These are phyloP conservation scores for Backusella parvicylindrica DNA, from an alignment of 192 early-diverging fungal genomes.

Conservation along the genomic window DNA sequence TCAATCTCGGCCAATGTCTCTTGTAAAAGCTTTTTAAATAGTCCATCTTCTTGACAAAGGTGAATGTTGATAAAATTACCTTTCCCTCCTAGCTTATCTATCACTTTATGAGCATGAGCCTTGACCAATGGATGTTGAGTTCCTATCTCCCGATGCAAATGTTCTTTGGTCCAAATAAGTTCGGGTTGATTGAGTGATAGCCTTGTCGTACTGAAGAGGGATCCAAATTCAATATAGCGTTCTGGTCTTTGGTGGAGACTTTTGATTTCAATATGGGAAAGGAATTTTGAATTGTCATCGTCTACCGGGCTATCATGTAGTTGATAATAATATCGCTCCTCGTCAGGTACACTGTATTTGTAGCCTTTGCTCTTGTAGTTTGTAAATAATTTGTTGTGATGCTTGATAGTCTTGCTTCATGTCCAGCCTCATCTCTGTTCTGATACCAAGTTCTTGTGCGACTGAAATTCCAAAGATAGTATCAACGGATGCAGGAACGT, in stretches of 20 bases:
- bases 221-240: slow-evolving; percentile 38
- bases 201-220: slow-evolving; percentile 43
- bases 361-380: slow-evolving; percentile 21
- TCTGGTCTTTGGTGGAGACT: slow-evolving; percentile 33
- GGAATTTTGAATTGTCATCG: neutral
- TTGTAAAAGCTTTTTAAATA: slow-evolving; percentile 15
- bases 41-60: slow-evolving; percentile 26
- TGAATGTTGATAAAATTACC: slow-evolving; percentile 19
- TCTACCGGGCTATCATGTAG: slow-evolving; percentile 24
- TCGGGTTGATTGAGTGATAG: slow-evolving; percentile 27
- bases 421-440: slow-evolving; percentile 14
- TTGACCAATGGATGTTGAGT: slow-evolving; percentile 31
- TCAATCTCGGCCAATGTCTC: slow-evolving; percentile 18
- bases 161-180: slow-evolving; percentile 20
- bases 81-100: slow-evolving; percentile 33
- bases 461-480: slow-evolving; percentile 20
- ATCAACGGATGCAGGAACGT: slow-evolving; percentile 22
- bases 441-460: slow-evolving; percentile 11
- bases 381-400: slow-evolving; percentile 25
- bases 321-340: slow-evolving; percentile 36
- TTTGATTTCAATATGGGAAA: slow-evolving; percentile 28
- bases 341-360: slow-evolving; percentile 25
- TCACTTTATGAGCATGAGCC: slow-evolving; percentile 28
- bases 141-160: slow-evolving; percentile 5
- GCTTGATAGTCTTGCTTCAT: slow-evolving; percentile 28